Conservation (phyloP, 2,329 filamentous ascomycete species). For the Colletotrichum euphorbiae region DNA sequence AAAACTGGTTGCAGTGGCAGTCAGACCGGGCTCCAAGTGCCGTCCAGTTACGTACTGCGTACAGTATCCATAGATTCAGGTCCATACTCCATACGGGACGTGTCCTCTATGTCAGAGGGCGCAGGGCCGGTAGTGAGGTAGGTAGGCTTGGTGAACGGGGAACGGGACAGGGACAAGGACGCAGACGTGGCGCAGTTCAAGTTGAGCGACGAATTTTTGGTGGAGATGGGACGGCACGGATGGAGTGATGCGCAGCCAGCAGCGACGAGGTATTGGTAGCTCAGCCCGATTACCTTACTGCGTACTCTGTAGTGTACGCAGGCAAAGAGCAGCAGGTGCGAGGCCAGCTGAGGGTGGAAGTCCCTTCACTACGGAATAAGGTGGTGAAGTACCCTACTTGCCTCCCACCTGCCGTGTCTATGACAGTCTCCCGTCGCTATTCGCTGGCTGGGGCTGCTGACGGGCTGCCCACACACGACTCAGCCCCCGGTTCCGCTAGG, state of each 20-base stretch:
- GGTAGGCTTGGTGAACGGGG: constrained; percentile 8
- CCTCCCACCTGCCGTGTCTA: background rate
- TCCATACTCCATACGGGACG: background rate
- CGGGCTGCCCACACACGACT: constrained; percentile 35
- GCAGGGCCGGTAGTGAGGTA: constrained; percentile 17
- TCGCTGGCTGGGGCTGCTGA: constrained; percentile 25
- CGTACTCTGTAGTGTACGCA: too few species aligned
- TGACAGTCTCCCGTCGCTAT: background rate
- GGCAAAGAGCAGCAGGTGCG: too few species aligned
- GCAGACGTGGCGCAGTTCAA: constrained; percentile 37
- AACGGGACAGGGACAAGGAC: constrained; percentile 33
- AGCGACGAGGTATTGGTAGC: background rate
- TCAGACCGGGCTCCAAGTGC: background rate
- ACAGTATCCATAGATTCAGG: constrained; percentile 9
- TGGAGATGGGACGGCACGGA: constrained; percentile 37
- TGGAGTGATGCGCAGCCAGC: constrained; percentile 23
- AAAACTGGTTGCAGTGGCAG: constrained; percentile 27
- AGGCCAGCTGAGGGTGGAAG: too few species aligned
- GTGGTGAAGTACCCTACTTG: background rate
- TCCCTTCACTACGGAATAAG: constrained; percentile 1
- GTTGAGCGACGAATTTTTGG: constrained; percentile 25
- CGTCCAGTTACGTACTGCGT: constrained; percentile 24
- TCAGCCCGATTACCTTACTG: too few species aligned
- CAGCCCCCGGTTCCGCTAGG: constrained; percentile 34
- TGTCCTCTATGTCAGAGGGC: constrained; percentile 29